A percentile compares a stretch with the other conserved stretches of the same genome.
Conservation (phyloP, 352 stramenopile genomes). For the Pythium pectinolyticum region DNA sequence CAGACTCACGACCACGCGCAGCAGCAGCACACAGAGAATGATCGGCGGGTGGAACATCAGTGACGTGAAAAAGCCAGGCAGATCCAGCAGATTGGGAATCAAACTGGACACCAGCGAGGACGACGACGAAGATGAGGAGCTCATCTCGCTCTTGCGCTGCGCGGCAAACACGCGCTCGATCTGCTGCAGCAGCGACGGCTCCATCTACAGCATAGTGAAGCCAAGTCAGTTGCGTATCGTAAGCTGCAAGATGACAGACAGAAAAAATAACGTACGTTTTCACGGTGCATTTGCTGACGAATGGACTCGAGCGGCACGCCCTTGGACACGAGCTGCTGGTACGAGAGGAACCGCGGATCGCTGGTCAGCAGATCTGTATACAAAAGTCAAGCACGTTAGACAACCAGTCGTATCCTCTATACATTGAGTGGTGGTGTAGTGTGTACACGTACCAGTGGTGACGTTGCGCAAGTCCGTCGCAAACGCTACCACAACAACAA, state of each 20-base stretch:
- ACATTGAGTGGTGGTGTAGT: not conserved
- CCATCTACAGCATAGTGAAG: constrained; percentile 23
- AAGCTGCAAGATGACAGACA: constrained; percentile 1
- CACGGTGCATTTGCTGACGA: constrained; percentile 66
- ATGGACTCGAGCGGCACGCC: constrained; percentile 66
- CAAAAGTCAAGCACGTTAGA: not conserved
- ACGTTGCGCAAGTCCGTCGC: constrained; percentile 52
- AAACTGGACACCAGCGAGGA: constrained; percentile 30
- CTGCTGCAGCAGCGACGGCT: constrained; percentile 37
- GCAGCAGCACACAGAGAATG: constrained; percentile 56
- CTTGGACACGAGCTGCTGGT: constrained; percentile 59
- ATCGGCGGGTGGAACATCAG: constrained; percentile 61
- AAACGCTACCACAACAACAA: constrained; percentile 34
- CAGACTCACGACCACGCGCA: constrained; percentile 52
- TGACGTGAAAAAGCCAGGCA: constrained; percentile 50
- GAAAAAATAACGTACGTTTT: constrained; percentile 43
- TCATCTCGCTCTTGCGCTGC: constrained; percentile 36
- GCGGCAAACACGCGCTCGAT: constrained; percentile 52
- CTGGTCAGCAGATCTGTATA: constrained; percentile 36
- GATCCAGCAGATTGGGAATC: constrained; percentile 52
- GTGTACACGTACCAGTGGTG: constrained; percentile 30
- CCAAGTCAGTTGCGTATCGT: not conserved
- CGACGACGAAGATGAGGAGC: constrained; percentile 13
- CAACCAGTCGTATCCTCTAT: not conserved
- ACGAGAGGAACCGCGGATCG: constrained; percentile 55